Percentiles rank a stretch among this genome's conserved stretches.
Conservation (phyloP, 1,139 yeast species). For the Debaryomycetaceae sp. region DNA sequence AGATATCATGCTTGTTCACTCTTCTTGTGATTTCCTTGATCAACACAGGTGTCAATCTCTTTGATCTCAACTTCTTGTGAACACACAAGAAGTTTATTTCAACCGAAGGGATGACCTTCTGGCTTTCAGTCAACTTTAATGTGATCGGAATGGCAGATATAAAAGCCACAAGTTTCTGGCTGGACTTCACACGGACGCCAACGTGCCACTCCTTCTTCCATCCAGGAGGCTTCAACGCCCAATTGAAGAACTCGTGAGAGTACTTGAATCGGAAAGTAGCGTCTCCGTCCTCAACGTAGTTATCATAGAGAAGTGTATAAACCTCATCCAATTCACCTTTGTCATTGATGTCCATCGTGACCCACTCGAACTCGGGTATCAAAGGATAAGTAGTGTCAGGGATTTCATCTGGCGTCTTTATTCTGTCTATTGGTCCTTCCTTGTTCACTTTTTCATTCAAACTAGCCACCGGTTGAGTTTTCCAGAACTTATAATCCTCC, state of each 20-base stretch:
- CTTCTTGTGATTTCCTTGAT: constrained; percentile 94
- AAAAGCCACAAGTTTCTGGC: constrained; percentile 81
- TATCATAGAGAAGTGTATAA: constrained; percentile 74
- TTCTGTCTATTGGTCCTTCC: constrained; percentile 81
- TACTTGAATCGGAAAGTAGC: constrained; percentile 91
- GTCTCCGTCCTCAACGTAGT: constrained; percentile 93
- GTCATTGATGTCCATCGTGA: constrained; percentile 64
- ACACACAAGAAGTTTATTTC: constrained; percentile 93
- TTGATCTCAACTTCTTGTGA: constrained; percentile 90
- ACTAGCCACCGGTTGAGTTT: constrained; percentile 89
- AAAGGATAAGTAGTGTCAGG: constrained; percentile 68
- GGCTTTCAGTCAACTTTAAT: constrained; percentile 55
- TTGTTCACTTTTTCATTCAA: constrained; percentile 62
- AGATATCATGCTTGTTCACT: constrained; percentile 75
- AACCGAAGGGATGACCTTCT: constrained; percentile 55
- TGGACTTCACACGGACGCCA: constrained; percentile 81
- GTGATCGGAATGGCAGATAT: constrained; percentile 86
- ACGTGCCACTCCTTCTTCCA: constrained; percentile 88
- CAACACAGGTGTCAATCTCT: constrained; percentile 89
- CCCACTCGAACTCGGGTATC: constrained; percentile 84
- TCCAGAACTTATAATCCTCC: constrained; percentile 96
- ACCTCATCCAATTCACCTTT: constrained; percentile 65
- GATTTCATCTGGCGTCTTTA: constrained; percentile 68
- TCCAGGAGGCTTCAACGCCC: constrained; percentile 97
- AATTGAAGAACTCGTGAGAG: constrained; percentile 74